These are phyloP conservation scores for Trichoderma sp. DNA, from an alignment of 2,329 filamentous ascomycete species.

Conservation along the genomic window DNA sequence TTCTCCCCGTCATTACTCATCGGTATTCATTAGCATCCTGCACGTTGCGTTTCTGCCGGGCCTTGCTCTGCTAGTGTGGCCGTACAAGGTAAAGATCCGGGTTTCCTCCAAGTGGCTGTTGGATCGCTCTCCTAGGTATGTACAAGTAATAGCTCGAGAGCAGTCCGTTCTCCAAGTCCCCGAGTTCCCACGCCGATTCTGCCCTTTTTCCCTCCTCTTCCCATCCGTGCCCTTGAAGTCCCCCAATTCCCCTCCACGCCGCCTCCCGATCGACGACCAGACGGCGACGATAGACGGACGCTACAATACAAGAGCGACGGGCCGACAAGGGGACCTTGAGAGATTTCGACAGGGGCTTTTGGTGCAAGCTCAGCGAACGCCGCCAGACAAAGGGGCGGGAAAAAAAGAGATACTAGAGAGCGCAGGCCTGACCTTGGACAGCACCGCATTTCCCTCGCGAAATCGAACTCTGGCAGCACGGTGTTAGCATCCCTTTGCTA, in stretches of 20 bases:
- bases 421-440: not conserved
- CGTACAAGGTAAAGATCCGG: not conserved
- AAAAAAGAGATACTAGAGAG: not conserved
- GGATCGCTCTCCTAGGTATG: not conserved
- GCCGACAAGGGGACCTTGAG: constrained; percentile 22
- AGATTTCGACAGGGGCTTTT: constrained; percentile 19
- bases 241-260: not conserved
- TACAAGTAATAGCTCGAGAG: not conserved
- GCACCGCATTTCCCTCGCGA: constrained; percentile 17
- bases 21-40: not conserved
- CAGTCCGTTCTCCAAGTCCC: not conserved
- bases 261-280: constrained; percentile 13
- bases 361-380: constrained; percentile 13
- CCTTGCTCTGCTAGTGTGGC: constrained; percentile 1
- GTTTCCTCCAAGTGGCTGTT: not conserved
- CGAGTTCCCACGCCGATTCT: too few species aligned
- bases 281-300: constrained; percentile 24
- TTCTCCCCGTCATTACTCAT: not conserved
- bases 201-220: not conserved
- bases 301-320: constrained; percentile 11
- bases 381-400: constrained; percentile 18
- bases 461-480: constrained; percentile 4
- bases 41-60: constrained; percentile 17
- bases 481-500: constrained; percentile 1
- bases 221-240: constrained; percentile 11